Conservation (phyloP, 805 yeast species). For the Wickerhamiella lipophila region DNA sequence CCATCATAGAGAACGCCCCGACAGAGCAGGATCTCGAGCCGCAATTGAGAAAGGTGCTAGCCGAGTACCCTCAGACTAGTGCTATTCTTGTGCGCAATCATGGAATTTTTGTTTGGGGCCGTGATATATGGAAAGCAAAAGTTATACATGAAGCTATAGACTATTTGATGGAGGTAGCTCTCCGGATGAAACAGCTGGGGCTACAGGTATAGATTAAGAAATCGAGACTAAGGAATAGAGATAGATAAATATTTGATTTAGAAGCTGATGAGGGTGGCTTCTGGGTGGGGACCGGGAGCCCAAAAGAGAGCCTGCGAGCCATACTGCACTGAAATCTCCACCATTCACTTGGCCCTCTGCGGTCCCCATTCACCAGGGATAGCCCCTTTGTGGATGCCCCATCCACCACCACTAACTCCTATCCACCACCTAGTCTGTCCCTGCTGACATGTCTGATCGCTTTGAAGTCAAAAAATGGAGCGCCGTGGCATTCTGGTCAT, state of each 20-base stretch:
- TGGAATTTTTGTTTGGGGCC: slow-evolving; percentile 97
- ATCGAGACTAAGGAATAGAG: no score
- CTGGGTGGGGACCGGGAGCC: no score
- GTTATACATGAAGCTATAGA: slow-evolving; percentile 88
- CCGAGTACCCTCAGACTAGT: slow-evolving; percentile 59
- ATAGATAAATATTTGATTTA: no score
- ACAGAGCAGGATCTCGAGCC: slow-evolving; percentile 69
- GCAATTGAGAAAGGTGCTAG: slow-evolving; percentile 49
- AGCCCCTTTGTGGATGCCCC: no score
- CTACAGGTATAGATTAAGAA: no score
- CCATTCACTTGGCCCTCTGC: no score
- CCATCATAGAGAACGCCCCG: slow-evolving; percentile 84
- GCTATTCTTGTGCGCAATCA: slow-evolving; percentile 88
- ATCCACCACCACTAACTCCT: no score
- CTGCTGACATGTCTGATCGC: slow-evolving; percentile 23
- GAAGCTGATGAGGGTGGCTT: no score
- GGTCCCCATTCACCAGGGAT: no score
- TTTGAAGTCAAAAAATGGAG: slow-evolving; percentile 97
- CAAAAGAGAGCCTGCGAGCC: no score
- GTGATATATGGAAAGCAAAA: slow-evolving; percentile 82
- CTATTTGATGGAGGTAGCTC: slow-evolving; percentile 70
- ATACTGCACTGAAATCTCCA: no score
- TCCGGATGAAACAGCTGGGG: slow-evolving; percentile 57
- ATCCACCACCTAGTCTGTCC: not conserved
- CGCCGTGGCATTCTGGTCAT: slow-evolving; percentile 99